Percentiles rank a stretch among this genome's conserved stretches.
phyloP scores from a whole-genome alignment of 371 early-diverging fungal genomes.

The Mycotypha africana region DNA sequence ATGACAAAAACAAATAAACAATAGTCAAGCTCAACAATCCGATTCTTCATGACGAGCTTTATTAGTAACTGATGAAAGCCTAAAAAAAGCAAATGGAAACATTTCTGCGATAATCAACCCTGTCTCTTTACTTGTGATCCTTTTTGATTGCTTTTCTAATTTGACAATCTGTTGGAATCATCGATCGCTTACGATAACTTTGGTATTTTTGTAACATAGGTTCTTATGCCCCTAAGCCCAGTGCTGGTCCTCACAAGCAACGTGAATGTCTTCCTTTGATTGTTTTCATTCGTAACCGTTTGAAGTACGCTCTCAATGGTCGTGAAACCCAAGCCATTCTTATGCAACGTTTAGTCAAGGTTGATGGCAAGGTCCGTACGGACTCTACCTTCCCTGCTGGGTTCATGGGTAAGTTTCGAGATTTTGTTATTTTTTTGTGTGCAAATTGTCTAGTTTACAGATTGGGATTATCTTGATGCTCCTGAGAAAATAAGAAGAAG shows the following conservation, averaged over 20 bases:
- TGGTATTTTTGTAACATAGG: too few relatives aligned
- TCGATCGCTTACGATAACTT: too few relatives aligned
- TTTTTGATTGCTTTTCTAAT: too few relatives aligned
- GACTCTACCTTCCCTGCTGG: constrained; percentile 98
- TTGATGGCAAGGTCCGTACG: constrained; percentile 98
- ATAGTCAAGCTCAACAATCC: constrained; percentile 47
- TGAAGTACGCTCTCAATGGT: constrained; percentile 97
- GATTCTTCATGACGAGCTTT: constrained; percentile 26
- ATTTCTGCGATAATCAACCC: too few relatives aligned
- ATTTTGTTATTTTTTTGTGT: background rate
- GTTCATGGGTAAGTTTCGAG: constrained; percentile 82
- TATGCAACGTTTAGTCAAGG: constrained; percentile 98
- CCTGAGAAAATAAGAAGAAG: background rate
- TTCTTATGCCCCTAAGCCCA: constrained; percentile 93
- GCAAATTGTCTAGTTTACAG: background rate
- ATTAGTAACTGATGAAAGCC: too few relatives aligned
- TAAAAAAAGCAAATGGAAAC: too few relatives aligned
- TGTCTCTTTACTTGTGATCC: too few relatives aligned
- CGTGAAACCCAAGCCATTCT: constrained; percentile 97
- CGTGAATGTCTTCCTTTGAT: constrained; percentile 52
- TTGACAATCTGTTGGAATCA: too few relatives aligned
- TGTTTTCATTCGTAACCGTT: constrained; percentile 97
- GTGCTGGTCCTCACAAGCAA: constrained; percentile 99
- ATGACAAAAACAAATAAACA: constrained; percentile 31
- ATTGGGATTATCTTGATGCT: background rate